These are phyloP conservation scores for Misopates orontium DNA, from an alignment of 257 asterid species.

Conservation along the genomic window DNA sequence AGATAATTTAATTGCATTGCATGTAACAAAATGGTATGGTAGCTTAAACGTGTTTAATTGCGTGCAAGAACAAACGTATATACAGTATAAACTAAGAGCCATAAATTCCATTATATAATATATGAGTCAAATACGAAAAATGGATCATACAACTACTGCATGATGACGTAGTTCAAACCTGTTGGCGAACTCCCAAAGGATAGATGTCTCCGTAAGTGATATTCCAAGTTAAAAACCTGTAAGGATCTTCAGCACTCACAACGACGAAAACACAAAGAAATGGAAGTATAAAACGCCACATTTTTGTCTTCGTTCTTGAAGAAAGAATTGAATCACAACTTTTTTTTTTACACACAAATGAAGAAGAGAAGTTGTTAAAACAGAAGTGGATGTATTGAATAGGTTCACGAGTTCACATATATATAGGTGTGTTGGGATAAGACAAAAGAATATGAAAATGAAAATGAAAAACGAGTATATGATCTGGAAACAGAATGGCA, in stretches of 20 bases:
- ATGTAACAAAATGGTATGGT: background rate
- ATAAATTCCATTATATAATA: no score
- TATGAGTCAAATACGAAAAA: no score
- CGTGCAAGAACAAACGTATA: background rate
- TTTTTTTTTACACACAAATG: background rate
- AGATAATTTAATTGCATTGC: background rate
- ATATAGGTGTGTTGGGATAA: slow-evolving; percentile 28
- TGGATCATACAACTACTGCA: no score
- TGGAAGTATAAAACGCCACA: slow-evolving; percentile 25
- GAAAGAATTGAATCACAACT: background rate
- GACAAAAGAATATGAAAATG: background rate
- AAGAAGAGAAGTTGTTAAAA: background rate
- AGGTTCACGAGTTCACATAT: slow-evolving; percentile 20
- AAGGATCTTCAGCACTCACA: slow-evolving; percentile 56
- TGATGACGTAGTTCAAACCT: slow-evolving; percentile 31
- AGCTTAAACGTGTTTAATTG: no score
- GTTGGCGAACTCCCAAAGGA: slow-evolving; percentile 73
- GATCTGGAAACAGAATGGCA: slow-evolving; percentile 46
- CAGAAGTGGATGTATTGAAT: background rate
- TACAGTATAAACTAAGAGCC: no score
- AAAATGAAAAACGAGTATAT: slow-evolving; percentile 9
- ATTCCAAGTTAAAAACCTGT: slow-evolving; percentile 58
- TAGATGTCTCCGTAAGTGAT: slow-evolving; percentile 59
- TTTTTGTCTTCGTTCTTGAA: background rate
- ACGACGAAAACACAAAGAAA: slow-evolving; percentile 22